A percentile compares a stretch with the other conserved stretches of the same genome.
Evolutionary conservation across 2,329 filamentous ascomycete genomes (phyloP).

Genomic region (Cryphonectria japonica): DNA sequence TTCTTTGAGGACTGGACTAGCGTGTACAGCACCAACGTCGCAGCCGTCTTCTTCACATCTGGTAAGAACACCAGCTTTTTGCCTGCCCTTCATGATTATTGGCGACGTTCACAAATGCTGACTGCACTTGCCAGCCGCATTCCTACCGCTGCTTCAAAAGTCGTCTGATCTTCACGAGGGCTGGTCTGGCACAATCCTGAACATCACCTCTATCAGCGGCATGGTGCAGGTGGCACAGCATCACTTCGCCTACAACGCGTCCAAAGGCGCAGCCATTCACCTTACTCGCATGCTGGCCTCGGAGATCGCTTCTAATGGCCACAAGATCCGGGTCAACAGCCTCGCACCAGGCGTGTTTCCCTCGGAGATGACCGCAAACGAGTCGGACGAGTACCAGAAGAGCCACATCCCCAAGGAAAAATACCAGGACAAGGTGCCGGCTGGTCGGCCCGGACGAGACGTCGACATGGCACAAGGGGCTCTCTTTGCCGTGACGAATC

Average conservation of each 20-base stretch:
- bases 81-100: not conserved
- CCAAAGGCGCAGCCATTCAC: slow-evolving; percentile 68
- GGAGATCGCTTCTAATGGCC: slow-evolving; percentile 60
- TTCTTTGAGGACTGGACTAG: slow-evolving; percentile 72
- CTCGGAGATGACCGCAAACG: slow-evolving; percentile 70
- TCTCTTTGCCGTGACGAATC: slow-evolving; percentile 52
- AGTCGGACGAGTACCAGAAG: slow-evolving; percentile 56
- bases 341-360: slow-evolving; percentile 74
- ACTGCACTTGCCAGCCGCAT: slow-evolving; percentile 51
- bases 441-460: slow-evolving; percentile 56
- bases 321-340: slow-evolving; percentile 70
- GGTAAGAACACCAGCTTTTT: slow-evolving; percentile 10
- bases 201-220: slow-evolving; percentile 70
- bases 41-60: slow-evolving; percentile 64
- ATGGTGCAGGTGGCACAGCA: slow-evolving; percentile 65
- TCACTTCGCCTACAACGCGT: slow-evolving; percentile 67
- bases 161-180: slow-evolving; percentile 46
- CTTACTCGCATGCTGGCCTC: slow-evolving; percentile 66
- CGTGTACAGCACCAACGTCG: slow-evolving; percentile 76
- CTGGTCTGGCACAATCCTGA: slow-evolving; percentile 65
- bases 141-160: slow-evolving; percentile 64
- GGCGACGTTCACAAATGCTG: not conserved
- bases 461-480: slow-evolving; percentile 62
- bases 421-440: slow-evolving; percentile 59
- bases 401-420: slow-evolving; percentile 60